A percentile compares a stretch with the other conserved stretches of the same genome.
Evolutionary conservation across 345 rosid species (phyloP).

Genomic region (Physaria fendleri): DNA sequence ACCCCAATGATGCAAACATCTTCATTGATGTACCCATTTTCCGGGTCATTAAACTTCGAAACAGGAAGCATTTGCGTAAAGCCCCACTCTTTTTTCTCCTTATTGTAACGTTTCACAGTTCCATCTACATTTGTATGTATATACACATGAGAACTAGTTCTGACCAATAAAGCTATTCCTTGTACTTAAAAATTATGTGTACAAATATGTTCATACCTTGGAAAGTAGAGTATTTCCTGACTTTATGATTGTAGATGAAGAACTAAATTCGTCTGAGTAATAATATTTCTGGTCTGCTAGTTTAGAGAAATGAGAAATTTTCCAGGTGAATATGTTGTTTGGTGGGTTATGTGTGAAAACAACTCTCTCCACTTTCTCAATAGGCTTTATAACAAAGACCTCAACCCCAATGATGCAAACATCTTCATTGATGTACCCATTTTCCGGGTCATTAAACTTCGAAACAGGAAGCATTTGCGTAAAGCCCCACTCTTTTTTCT

Average conservation of each 20-base stretch:
- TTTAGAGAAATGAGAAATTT: background rate
- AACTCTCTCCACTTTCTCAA: background rate
- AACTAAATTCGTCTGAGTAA: background rate
- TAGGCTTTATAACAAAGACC: slow-evolving; percentile 5
- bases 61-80: background rate
- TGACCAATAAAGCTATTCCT: background rate
- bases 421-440: slow-evolving; percentile 4
- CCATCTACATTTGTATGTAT: slow-evolving; percentile 1
- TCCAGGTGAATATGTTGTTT: slow-evolving; percentile 2
- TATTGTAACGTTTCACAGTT: background rate
- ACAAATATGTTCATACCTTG: too few relatives aligned
- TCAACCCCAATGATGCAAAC: background rate
- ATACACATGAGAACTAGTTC: background rate
- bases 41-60: background rate
- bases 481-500: slow-evolving; percentile 11
- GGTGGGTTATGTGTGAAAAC: background rate
- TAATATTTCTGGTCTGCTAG: background rate
- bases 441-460: background rate
- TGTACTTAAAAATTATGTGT: too few relatives aligned
- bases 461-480: background rate
- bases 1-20: slow-evolving; percentile 4
- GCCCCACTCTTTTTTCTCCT: slow-evolving; percentile 10
- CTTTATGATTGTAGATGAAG: too few relatives aligned
- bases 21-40: background rate
- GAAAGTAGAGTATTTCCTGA: too few relatives aligned